Percentiles rank a stretch among this genome's conserved stretches.
Conservation (phyloP, 306 rosid species). For the Dicorynia guianensis region DNA sequence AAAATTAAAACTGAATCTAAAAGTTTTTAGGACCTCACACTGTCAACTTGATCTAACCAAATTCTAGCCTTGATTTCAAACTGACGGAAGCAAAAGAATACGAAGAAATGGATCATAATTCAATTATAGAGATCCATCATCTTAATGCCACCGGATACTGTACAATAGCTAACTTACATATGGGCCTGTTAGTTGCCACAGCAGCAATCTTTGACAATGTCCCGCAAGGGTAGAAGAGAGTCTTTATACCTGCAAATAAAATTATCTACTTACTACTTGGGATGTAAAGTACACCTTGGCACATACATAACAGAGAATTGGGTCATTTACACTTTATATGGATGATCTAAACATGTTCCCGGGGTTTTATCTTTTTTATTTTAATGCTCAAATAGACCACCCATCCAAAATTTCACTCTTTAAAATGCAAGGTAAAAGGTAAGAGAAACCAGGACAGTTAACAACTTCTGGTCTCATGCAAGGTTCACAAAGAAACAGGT, state of each 20-base stretch:
- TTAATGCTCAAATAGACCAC: conserved; percentile 20
- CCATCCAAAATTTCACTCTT: conserved; percentile 38
- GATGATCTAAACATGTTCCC: neutral
- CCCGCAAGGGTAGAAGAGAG: conserved; percentile 94
- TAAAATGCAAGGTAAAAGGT: conserved; percentile 27
- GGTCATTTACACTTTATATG: conserved; percentile 2
- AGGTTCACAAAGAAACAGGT: conserved; percentile 16
- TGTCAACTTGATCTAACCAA: conserved; percentile 30
- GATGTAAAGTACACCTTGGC: conserved; percentile 19
- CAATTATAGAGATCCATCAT: conserved; percentile 27
- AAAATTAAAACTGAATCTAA: conserved; percentile 28
- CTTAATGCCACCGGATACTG: conserved; percentile 2
- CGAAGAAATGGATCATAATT: neutral
- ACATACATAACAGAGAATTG: neutral
- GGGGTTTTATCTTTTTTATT: neutral
- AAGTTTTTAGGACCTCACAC: neutral
- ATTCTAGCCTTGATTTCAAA: conserved; percentile 26
- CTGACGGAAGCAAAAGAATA: conserved; percentile 31
- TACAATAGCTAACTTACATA: conserved; percentile 72
- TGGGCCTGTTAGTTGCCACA: conserved; percentile 82
- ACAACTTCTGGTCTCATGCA: conserved; percentile 27
- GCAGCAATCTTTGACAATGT: conserved; percentile 89
- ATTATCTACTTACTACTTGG: conserved; percentile 16
- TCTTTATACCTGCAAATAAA: conserved; percentile 77
- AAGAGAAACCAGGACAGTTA: conserved; percentile 15